A percentile compares a stretch with the other conserved stretches of the same genome.
phyloP scores from a whole-genome alignment of 2,329 filamentous ascomycete species.

The Aspergillus sp. region DNA sequence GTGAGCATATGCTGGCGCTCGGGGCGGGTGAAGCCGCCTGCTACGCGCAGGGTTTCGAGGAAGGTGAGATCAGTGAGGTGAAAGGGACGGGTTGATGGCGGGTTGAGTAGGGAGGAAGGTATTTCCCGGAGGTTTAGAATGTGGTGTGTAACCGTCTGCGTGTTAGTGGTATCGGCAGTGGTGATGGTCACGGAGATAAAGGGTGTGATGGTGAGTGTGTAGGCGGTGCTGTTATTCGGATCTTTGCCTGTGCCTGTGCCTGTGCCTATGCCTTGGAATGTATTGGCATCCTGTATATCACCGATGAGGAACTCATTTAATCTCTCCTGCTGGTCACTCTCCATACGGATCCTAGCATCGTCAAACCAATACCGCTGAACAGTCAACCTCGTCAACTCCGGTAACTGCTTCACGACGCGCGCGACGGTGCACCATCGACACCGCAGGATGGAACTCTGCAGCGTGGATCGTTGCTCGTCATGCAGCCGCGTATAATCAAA shows the following conservation, averaged over 20 bases:
- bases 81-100: constrained; percentile 4
- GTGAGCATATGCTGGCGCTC: constrained; percentile 1
- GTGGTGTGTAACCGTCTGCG: constrained; percentile 7
- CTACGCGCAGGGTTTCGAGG: constrained; percentile 30
- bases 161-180: constrained; percentile 1
- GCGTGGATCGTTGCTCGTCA: constrained; percentile 16
- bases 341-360: constrained; percentile 15
- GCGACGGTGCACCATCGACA: constrained; percentile 34
- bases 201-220: constrained; percentile 15
- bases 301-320: constrained; percentile 16
- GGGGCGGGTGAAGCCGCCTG: constrained; percentile 15
- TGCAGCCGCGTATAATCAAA: constrained; percentile 25
- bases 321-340: constrained; percentile 7
- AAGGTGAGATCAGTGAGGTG: constrained; percentile 17
- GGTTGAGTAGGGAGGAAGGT: constrained; percentile 22
- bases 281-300: constrained; percentile 6
- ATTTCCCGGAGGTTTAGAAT: constrained; percentile 13
- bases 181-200: constrained; percentile 14
- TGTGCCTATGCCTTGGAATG: constrained; percentile 11
- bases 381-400: constrained; percentile 25
- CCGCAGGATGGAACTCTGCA: constrained; percentile 30
- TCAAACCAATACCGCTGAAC: constrained; percentile 29
- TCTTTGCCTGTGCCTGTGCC: too few species aligned
- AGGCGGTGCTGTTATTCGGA: constrained; percentile 4
- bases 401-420: constrained; percentile 27